A percentile compares a stretch with the other conserved stretches of the same genome.
Evolutionary conservation across 2,329 filamentous ascomycete species (phyloP).

Genomic region (Alternaria sp.): DNA sequence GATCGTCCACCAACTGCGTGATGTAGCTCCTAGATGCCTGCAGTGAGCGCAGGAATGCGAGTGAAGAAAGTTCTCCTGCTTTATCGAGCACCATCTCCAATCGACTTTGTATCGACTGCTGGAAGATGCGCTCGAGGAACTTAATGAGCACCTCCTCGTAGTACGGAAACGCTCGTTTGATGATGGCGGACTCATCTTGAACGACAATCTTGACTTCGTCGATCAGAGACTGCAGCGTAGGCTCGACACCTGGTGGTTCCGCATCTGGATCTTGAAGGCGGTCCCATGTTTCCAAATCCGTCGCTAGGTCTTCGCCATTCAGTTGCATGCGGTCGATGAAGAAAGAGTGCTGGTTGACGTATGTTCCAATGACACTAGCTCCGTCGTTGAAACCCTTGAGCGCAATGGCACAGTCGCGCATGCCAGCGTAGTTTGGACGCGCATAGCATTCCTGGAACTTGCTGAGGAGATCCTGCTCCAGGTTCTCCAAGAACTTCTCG

Average conservation of each 20-base stretch:
- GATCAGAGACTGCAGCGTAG: constrained; percentile 86
- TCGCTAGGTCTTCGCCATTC: constrained; percentile 81
- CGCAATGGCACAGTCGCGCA: constrained; percentile 95
- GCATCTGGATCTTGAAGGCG: constrained; percentile 91
- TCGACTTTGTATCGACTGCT: constrained; percentile 96
- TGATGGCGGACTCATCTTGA: constrained; percentile 96
- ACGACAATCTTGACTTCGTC: constrained; percentile 96
- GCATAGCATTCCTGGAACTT: constrained; percentile 98
- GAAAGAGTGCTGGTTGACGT: constrained; percentile 99
- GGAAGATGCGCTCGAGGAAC: constrained; percentile 94
- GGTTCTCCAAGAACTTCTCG: constrained; percentile 93
- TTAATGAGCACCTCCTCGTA: constrained; percentile 92
- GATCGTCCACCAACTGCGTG: constrained; percentile 82
- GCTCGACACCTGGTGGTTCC: constrained; percentile 88
- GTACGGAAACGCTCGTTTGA: constrained; percentile 94
- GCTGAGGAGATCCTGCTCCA: constrained; percentile 93
- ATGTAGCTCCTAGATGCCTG: constrained; percentile 93
- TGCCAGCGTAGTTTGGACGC: constrained; percentile 93
- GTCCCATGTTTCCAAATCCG: constrained; percentile 80
- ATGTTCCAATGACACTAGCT: constrained; percentile 90
- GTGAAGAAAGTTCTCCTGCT: constrained; percentile 85
- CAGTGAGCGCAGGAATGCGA: constrained; percentile 88
- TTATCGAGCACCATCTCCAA: constrained; percentile 96
- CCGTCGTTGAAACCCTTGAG: constrained; percentile 96
- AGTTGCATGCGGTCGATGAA: constrained; percentile 96